Percentiles rank a stretch among this genome's conserved stretches.
These are phyloP conservation scores for Metschnikowia sp. DNA, from an alignment of 805 yeast genomes.

Conservation along the genomic window DNA sequence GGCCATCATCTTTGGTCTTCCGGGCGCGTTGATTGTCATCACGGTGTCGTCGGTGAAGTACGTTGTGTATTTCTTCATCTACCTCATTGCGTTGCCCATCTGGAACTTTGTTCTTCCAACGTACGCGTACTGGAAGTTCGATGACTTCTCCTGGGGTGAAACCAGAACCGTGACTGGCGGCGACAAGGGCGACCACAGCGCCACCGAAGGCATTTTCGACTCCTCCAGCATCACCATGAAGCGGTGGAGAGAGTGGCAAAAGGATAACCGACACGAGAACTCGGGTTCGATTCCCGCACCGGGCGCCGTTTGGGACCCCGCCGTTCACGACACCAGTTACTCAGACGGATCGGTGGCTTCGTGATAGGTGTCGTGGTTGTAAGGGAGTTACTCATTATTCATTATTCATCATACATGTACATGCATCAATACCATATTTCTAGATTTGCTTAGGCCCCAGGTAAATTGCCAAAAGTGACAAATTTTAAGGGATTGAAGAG, in stretches of 20 bases:
- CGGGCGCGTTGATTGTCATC: slow-evolving; percentile 75
- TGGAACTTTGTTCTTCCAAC: slow-evolving; percentile 89
- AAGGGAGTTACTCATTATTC: too few species aligned
- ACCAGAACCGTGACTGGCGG: slow-evolving; percentile 78
- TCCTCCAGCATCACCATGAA: slow-evolving; percentile 87
- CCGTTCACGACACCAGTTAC: slow-evolving; percentile 28
- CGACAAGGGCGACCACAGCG: slow-evolving; percentile 64
- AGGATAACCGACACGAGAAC: slow-evolving; percentile 49
- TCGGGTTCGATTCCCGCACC: slow-evolving; percentile 29
- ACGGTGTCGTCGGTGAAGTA: slow-evolving; percentile 76
- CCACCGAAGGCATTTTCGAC: slow-evolving; percentile 78
- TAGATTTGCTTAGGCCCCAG: too few species aligned
- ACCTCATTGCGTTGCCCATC: slow-evolving; percentile 78
- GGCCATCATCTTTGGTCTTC: slow-evolving; percentile 78
- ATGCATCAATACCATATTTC: too few species aligned
- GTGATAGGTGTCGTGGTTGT: neutral
- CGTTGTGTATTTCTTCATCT: slow-evolving; percentile 74
- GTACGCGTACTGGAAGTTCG: slow-evolving; percentile 92
- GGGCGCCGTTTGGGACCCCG: slow-evolving; percentile 46
- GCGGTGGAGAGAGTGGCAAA: slow-evolving; percentile 92
- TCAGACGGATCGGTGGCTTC: slow-evolving; percentile 21
- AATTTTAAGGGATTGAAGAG: too few species aligned
- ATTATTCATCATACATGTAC: too few species aligned
- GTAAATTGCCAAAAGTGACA: too few species aligned
- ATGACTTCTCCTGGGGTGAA: slow-evolving; percentile 96